These are phyloP conservation scores for Nitzschia palea DNA, from an alignment of 108 stramenopile genomes.

Conservation along the genomic window DNA sequence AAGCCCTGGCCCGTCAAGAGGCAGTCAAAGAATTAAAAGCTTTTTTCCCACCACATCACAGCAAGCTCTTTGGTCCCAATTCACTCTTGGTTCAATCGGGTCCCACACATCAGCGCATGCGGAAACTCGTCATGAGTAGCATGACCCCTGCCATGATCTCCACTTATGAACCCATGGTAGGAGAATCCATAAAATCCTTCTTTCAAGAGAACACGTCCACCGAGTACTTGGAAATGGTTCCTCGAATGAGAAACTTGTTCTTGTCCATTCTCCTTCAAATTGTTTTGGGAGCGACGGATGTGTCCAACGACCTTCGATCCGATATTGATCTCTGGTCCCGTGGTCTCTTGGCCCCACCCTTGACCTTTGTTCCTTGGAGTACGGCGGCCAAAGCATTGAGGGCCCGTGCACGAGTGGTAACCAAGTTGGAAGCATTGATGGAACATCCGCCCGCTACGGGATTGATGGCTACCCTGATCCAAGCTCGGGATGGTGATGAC, in stretches of 20 bases:
- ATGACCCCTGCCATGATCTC: conserved; percentile 21
- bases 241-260: conserved; percentile 25
- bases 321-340: conserved; percentile 36
- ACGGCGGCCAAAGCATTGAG: conserved; percentile 33
- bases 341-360: conserved; percentile 63
- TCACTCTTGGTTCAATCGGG: conserved; percentile 34
- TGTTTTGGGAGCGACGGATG: conserved; percentile 11
- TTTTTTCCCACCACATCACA: conserved; percentile 44
- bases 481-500: neutral
- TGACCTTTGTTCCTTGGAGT: conserved; percentile 74
- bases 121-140: conserved; percentile 15
- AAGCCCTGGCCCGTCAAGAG: conserved; percentile 23
- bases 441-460: neutral
- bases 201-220: conserved; percentile 10
- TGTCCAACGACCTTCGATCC: neutral
- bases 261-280: conserved; percentile 22
- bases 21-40: conserved; percentile 22
- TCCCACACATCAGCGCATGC: conserved; percentile 23
- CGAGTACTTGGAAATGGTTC: conserved; percentile 16
- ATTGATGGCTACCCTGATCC: neutral
- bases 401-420: conserved; percentile 27
- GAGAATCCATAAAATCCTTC: conserved; percentile 15
- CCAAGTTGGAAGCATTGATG: conserved; percentile 17
- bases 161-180: conserved; percentile 22
- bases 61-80: conserved; percentile 26